Base-by-base conservation (phyloP, 164 flowering plant species). In the Houttuynia cordata region DNA sequence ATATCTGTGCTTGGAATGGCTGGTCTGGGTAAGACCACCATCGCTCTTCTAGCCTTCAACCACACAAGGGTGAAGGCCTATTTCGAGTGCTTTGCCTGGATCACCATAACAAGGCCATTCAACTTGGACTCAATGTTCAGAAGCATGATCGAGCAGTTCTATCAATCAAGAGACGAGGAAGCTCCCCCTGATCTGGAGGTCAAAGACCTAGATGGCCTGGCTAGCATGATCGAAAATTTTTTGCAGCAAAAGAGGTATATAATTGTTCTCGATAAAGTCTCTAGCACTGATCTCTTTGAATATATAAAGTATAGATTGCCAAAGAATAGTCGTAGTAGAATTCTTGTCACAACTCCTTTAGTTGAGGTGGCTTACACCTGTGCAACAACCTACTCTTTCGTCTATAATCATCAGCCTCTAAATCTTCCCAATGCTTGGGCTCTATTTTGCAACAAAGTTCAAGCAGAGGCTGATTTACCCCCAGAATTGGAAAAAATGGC, bases 191-290 rank as follows among this genome's bases (percentile, higher is more conserved):
- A 24, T 9, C 23, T 51, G 20, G 55, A 58, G 3, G 73, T 71
- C 21, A 79, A 73, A 57, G 71, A 74, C 54, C 9, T 17, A 0
- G 67, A 63, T 14, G 76, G 71, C 40, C 50, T 80, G 21, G 51
- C 74, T 60, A 60, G 45, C 64, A 56, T 37, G 22, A 17, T 63
- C 10, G 17, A 7, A 24, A 8, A 19, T 10, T 63, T 45, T 18
- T 23, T 63, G 40, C 40, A 24, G 20, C 21, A 56, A 0, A 24
- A 24, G 3, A 69, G 63, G 23, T 75, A 67, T 24, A 24, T 75
- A 12, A 53, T 76, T 4, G 71, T 80, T 1, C 20, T 80, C 25
- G 84, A 80, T 62, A 80, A 81, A 62, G 59, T 78, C 4, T 78
- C 78, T 79, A 20, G 42, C 0, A 20, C 0, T 1, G 64, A 64